Evolutionary conservation across 2,329 filamentous ascomycete species (phyloP).

Genomic region (Beauveria sp.): DNA sequence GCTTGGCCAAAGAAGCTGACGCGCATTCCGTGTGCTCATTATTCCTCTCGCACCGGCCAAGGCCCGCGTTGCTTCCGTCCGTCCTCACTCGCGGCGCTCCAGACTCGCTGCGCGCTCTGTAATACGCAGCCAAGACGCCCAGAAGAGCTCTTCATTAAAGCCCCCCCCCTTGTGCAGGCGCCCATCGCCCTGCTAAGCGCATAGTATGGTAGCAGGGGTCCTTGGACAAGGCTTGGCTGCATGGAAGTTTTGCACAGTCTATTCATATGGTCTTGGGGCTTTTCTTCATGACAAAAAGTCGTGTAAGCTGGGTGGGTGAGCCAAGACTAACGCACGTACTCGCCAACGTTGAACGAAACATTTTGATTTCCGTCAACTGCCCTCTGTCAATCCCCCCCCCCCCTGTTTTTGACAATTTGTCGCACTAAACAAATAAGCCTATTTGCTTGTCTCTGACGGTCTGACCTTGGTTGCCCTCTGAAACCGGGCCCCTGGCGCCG

Average conservation of each 20-base stretch:
- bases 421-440: not conserved
- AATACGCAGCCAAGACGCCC: not conserved
- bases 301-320: not conserved
- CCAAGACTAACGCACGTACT: not conserved
- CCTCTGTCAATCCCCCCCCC: not conserved
- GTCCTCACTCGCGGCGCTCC: not conserved
- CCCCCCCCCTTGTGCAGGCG: not conserved
- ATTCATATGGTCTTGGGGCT: too few species aligned
- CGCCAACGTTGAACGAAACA: not conserved
- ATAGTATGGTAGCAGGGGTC: not conserved
- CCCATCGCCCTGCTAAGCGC: not conserved
- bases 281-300: too few species aligned
- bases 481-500: not conserved
- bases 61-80: too few species aligned
- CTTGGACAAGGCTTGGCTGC: constrained; percentile 4
- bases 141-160: not conserved
- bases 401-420: not conserved
- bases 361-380: not conserved
- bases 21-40: too few species aligned
- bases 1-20: too few species aligned
- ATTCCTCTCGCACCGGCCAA: too few species aligned
- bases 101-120: not conserved
- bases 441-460: not conserved
- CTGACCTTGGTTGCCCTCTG: not conserved
- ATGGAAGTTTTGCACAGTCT: not conserved